Conservation (phyloP, 148 eudicot genomes). For the Nyssa sinensis region DNA sequence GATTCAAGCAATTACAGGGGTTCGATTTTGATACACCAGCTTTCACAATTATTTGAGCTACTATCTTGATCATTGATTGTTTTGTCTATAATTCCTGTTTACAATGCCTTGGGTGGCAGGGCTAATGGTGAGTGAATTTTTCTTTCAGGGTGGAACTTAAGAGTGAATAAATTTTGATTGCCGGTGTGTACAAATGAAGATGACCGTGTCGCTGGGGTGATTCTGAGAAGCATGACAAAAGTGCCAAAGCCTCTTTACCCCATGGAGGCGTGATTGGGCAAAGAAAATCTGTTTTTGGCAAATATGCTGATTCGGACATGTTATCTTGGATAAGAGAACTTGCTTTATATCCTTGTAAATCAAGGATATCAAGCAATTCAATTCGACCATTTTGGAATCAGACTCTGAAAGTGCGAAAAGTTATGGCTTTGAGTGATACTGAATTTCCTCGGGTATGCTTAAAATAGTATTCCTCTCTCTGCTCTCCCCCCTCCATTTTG, state of each 20-base stretch:
- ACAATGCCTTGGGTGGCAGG: too few species aligned
- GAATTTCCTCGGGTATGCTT: slow-evolving; percentile 33
- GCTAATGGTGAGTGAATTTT: slow-evolving; percentile 1
- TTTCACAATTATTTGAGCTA: neutral
- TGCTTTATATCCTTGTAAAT: slow-evolving; percentile 19
- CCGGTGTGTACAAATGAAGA: neutral
- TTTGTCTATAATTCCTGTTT: too few species aligned
- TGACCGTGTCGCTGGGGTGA: neutral
- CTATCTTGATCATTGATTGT: neutral
- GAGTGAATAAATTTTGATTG: neutral
- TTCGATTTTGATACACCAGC: neutral
- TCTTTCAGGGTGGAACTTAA: slow-evolving; percentile 10
- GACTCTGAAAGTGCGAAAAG: slow-evolving; percentile 23
- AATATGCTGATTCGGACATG: slow-evolving; percentile 19
- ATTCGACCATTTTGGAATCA: slow-evolving; percentile 26
- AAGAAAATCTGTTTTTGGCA: slow-evolving; percentile 19
- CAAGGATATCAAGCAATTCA: neutral
- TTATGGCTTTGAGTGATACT: slow-evolving; percentile 26
- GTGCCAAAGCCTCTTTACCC: neutral
- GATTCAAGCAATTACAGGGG: too few species aligned
- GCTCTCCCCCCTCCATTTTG: neutral
- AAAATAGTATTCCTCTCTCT: neutral
- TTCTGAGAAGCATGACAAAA: slow-evolving; percentile 1
- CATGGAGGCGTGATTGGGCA: neutral
- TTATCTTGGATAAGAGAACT: slow-evolving; percentile 20